Percentiles rank a stretch among this genome's conserved stretches.
phyloP scores from a whole-genome alignment of 1,139 yeast genomes.

The Candida frijolesensis region DNA sequence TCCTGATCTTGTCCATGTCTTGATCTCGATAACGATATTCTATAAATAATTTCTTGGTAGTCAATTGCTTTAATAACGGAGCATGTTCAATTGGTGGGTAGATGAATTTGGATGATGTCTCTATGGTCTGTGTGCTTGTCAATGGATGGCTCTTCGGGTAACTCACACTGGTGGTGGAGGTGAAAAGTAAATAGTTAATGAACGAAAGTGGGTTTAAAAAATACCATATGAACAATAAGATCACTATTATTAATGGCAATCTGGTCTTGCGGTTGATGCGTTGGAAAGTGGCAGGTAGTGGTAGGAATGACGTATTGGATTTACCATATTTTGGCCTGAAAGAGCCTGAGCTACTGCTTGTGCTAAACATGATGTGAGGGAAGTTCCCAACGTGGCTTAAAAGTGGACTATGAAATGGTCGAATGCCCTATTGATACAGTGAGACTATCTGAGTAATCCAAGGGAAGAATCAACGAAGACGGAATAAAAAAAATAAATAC shows the following conservation, averaged over 20 bases:
- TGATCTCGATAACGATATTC: conserved; percentile 43
- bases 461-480: too few species aligned
- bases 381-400: background rate
- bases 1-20: conserved; percentile 35
- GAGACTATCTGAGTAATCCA: too few species aligned
- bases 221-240: conserved; percentile 24
- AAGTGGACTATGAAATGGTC: background rate
- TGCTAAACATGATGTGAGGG: conserved; percentile 5
- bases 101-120: conserved; percentile 53
- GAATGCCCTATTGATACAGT: too few species aligned
- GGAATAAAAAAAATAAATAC: too few species aligned
- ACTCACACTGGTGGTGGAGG: conserved; percentile 11
- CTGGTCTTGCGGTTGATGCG: conserved; percentile 21
- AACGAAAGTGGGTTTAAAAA: conserved; percentile 27
- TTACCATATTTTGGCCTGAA: conserved; percentile 32
- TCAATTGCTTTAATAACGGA: conserved; percentile 56
- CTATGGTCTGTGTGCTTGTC: conserved; percentile 35
- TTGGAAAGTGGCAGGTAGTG: conserved; percentile 38
- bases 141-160: conserved; percentile 41
- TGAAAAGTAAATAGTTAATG: conserved; percentile 12
- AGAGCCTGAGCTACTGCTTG: conserved; percentile 2
- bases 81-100: conserved; percentile 73
- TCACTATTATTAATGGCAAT: conserved; percentile 19
- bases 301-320: conserved; percentile 25
- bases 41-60: conserved; percentile 52